Evolutionary conservation across 2,329 filamentous ascomycete species (phyloP), one percentile per base, ranked within the genome.

Genomic region (Xylariales sp.): DNA sequence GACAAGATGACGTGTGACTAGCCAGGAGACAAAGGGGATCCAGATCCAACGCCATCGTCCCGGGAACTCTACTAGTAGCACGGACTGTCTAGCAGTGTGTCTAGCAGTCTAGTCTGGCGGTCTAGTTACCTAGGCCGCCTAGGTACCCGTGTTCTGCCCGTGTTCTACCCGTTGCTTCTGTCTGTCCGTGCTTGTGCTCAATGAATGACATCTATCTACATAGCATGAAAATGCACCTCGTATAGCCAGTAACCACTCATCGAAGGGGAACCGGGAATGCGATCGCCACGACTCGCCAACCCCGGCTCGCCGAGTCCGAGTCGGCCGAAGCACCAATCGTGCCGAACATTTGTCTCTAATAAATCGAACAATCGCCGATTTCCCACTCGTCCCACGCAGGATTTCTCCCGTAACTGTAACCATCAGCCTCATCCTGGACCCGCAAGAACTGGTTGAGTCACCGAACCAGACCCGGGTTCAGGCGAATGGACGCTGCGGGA

Each of bases 161-260:
- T 39, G 36, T 39, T 39, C 36, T 8, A 2, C 23, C 23, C 23
- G 23, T 23, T 23, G 23, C 23, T 23, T 23, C 23, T 23, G 23
- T 23, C 23, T 23, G 23, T 23, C 23, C 23, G 23, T 23, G 23
- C 23, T 23, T 23, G 23, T 23, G 23, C 23, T 23, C 23, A 23
- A 23, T 23, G 23, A 23, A 23, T 23, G 23, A 23, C 23, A 23
- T 23, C 23, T 23, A 23, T 23, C 23, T 23, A 23, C 23, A 1
- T 23, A 23, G 23, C 23, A 23, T 23, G 9, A 16, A 56, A 64
- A 56, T 59, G 64, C 67, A 54, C 56, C 60, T 69, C 67, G 67
- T 67, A 67, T 61, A 53, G 58, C 43, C 54, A 64, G 16, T 16
- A 67, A 8, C 67, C 67, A 69, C 46, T 69, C 55, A 67, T 32